A percentile compares a stretch with the other conserved stretches of the same genome.
Conservation (phyloP, 345 rosid species). For the Salix brachista region DNA sequence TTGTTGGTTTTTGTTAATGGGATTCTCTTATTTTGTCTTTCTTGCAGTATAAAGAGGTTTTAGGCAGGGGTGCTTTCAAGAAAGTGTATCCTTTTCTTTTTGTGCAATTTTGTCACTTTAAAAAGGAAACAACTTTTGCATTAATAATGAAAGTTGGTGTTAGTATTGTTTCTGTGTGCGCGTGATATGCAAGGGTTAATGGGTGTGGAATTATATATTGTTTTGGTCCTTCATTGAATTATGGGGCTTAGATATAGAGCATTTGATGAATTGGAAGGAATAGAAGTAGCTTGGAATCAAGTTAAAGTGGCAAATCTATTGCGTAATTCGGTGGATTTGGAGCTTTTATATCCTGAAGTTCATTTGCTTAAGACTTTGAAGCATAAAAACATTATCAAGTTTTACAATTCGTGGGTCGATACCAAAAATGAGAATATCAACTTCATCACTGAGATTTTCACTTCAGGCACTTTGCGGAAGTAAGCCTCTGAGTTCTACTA, state of each 20-base stretch:
- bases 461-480: conserved; percentile 37
- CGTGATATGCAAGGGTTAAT: neutral
- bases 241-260: conserved; percentile 21
- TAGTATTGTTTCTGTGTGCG: neutral
- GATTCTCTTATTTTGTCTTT: neutral
- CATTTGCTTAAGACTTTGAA: conserved; percentile 30
- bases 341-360: conserved; percentile 26
- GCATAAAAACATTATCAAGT: conserved; percentile 29
- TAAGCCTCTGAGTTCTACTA: conserved; percentile 12
- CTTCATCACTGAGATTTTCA: conserved; percentile 38
- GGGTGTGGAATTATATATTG: neutral
- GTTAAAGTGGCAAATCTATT: conserved; percentile 25
- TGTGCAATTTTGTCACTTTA: neutral
- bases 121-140: neutral
- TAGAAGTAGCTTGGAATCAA: conserved; percentile 40
- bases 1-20: conserved; percentile 1
- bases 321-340: conserved; percentile 21
- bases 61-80: conserved; percentile 34
- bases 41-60: conserved; percentile 33
- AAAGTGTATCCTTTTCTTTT: conserved; percentile 32
- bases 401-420: conserved; percentile 33
- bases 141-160: neutral
- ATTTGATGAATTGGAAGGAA: conserved; percentile 33
- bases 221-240: conserved; percentile 46
- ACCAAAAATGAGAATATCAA: conserved; percentile 30